Conservation (phyloP, 2,329 filamentous ascomycete species). For the Penicillium sp. region DNA sequence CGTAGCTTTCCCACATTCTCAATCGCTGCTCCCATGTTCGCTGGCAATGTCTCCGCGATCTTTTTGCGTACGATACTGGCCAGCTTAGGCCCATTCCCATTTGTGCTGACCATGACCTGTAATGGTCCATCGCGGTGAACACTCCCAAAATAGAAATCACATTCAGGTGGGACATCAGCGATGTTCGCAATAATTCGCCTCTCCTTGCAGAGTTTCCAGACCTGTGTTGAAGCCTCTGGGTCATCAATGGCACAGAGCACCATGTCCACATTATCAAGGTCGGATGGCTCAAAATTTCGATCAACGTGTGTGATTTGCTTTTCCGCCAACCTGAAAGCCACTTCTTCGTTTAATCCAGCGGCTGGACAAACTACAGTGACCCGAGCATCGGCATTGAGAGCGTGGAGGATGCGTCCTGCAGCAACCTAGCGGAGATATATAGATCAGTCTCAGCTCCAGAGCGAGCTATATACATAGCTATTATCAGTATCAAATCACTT, state of each 20-base stretch:
- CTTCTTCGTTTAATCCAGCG: constrained; percentile 81
- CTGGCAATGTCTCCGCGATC: constrained; percentile 73
- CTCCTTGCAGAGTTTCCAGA: constrained; percentile 93
- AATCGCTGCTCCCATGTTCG: constrained; percentile 80
- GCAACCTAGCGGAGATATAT: constrained; percentile 66
- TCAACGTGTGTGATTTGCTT: constrained; percentile 77
- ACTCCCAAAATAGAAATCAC: constrained; percentile 98
- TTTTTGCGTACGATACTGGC: constrained; percentile 80
- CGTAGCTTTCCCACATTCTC: constrained; percentile 77
- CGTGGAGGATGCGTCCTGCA: constrained; percentile 87
- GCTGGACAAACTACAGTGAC: constrained; percentile 82
- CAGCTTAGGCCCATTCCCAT: constrained; percentile 89
- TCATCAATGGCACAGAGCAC: constrained; percentile 93
- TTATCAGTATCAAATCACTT: constrained; percentile 31
- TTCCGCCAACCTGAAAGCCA: constrained; percentile 73
- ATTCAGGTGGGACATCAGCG: constrained; percentile 92
- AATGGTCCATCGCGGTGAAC: constrained; percentile 91
- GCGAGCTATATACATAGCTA: constrained; percentile 12
- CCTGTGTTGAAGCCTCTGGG: constrained; percentile 79
- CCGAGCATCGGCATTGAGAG: constrained; percentile 89
- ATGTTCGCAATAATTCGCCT: constrained; percentile 86
- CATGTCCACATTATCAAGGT: constrained; percentile 80
- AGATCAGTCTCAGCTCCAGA: constrained; percentile 13
- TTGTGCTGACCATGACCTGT: constrained; percentile 98
- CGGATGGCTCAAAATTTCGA: constrained; percentile 79